Evolutionary conservation across 768 basidiomycete species (phyloP), one percentile per base, ranked within the genome.

Genomic region (Kwoniella mangroviensis): DNA sequence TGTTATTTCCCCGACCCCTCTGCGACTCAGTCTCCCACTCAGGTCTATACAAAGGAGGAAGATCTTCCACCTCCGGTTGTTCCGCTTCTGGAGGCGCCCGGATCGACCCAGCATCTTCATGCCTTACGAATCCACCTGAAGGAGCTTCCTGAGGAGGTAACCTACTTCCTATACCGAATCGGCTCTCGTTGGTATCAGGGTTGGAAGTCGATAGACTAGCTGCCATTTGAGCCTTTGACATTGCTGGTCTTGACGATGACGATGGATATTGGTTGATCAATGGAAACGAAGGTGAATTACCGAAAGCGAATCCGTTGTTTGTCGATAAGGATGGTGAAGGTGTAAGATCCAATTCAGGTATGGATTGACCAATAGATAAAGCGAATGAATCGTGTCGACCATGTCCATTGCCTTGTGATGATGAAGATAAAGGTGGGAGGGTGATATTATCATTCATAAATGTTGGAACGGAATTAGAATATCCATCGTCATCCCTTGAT

Each of bases 11-110:
- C 15, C 66, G 54, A 12, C 57, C 57, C 13, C 57, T 65, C 24
- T 62, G 69, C 45, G 21, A 53, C 7, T 65, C 54, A 5, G 65
- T 64, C 54, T 76, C 73, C 79, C 79, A 80, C 41, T 76, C 70
- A 13, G 75, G 62, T 12, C 58, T 54, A 67, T 80, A 80, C 70
- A 80, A 51, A 15, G 79, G 79, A 22, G 79, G 79, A 12, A 80
- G 67, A 57, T 80, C 76, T 58, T 78, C 79, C 4, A 76, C 70
- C 45, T 49, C 34, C 34, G 34, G 34, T 34, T 34, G 34, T 17
- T 68, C 68, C 22, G 49, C 57, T n/a, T 58, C 70, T 22, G n/a
- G 13, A 53, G 62, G 51, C 7, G 19, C 34, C 13, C 24, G 63
- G 10, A 73, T 4, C 22, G 64, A 5, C 17, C 79, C 79, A 1